These are phyloP conservation scores for Hyparrhenia diplandra DNA, from an alignment of 176 grass and related monocot species.

Conservation along the genomic window DNA sequence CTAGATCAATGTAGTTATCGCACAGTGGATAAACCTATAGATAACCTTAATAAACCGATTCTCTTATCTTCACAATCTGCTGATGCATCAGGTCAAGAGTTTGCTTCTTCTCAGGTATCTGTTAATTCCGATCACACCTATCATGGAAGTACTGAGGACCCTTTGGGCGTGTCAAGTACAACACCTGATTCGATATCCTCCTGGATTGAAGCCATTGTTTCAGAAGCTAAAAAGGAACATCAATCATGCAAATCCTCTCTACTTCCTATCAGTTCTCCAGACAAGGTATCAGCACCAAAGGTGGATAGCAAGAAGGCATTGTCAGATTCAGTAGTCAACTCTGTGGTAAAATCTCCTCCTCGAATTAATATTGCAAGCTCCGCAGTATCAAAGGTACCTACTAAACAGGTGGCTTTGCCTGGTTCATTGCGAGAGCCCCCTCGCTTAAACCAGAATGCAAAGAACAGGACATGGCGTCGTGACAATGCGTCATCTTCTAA, in stretches of 20 bases:
- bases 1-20: conserved; percentile 3
- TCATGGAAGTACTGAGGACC: conserved; percentile 16
- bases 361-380: conserved; percentile 22
- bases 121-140: conserved; percentile 19
- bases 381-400: conserved; percentile 34
- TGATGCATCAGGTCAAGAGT: conserved; percentile 23
- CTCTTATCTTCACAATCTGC: conserved; percentile 34
- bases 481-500: conserved; percentile 42
- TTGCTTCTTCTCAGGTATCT: conserved; percentile 23
- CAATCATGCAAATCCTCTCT: conserved; percentile 33
- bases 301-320: conserved; percentile 31
- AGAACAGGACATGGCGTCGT: conserved; percentile 89
- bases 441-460: conserved; percentile 44
- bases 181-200: conserved; percentile 26
- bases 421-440: conserved; percentile 43
- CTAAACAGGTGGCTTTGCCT: conserved; percentile 32
- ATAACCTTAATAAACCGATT: conserved; percentile 5
- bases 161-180: conserved; percentile 22
- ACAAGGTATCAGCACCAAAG: conserved; percentile 21
- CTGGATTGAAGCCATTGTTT: conserved; percentile 35
- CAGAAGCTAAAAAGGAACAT: conserved; percentile 42
- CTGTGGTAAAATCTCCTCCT: conserved; percentile 28
- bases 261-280: conserved; percentile 20
- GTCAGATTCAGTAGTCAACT: conserved; percentile 28
- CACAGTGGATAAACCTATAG: conserved; percentile 23